phyloP scores from a whole-genome alignment of 805 yeast genomes.

The Middelhovenomyces tepae region DNA sequence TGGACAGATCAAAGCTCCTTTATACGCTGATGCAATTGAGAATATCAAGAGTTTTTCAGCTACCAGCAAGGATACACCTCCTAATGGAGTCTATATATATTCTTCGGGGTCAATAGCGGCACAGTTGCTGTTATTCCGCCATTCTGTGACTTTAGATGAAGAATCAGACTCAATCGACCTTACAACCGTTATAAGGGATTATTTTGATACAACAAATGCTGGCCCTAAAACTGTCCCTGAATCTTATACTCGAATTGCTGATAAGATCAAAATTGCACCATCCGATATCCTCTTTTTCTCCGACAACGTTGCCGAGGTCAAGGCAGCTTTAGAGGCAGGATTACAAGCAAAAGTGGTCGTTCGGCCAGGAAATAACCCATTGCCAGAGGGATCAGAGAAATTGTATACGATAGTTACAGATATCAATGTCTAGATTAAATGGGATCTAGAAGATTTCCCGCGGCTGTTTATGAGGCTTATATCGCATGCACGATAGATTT shows the following conservation, averaged over 20 bases:
- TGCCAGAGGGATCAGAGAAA: no score
- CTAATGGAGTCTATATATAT: constrained; percentile 50
- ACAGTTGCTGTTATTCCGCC: constrained; percentile 65
- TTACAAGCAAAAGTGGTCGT: constrained; percentile 48
- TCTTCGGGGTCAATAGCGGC: constrained; percentile 88
- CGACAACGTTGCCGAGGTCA: constrained; percentile 70
- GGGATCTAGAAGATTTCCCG: no score
- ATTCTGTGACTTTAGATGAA: constrained; percentile 38
- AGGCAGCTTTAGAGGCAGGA: constrained; percentile 65
- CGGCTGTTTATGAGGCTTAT: no score
- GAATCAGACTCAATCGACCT: constrained; percentile 35
- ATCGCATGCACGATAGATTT: no score
- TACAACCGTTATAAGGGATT: constrained; percentile 47
- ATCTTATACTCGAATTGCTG: constrained; percentile 53
- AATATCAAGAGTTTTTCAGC: constrained; percentile 39
- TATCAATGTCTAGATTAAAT: no score
- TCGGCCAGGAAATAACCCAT: constrained; percentile 62
- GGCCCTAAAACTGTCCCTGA: constrained; percentile 55
- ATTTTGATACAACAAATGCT: constrained; percentile 77
- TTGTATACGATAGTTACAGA: no score
- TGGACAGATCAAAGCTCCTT: constrained; percentile 72
- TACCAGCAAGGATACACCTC: constrained; percentile 4
- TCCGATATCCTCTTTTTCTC: constrained; percentile 54
- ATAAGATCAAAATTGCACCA: constrained; percentile 28
- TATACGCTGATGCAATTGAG: constrained; percentile 62